phyloP scores from a whole-genome alignment of 805 yeast species.

The Ogataea dorogensis region DNA sequence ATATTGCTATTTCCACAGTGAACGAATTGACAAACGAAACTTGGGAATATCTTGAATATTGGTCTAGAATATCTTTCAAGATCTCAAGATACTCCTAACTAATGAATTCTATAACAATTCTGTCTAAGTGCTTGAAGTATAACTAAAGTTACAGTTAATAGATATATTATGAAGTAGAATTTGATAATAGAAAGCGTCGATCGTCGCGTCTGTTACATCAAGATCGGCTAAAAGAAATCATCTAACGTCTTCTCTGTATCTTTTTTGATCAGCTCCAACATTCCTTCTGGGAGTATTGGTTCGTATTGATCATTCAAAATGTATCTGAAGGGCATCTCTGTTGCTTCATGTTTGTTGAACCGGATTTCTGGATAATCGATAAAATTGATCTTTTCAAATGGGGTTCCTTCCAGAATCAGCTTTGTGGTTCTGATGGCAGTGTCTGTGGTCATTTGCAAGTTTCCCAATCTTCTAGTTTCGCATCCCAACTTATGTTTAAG shows the following conservation, averaged over 20 bases:
- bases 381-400: constrained; percentile 73
- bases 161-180: background rate
- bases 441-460: constrained; percentile 94
- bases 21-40: background rate
- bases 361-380: constrained; percentile 93
- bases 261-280: constrained; percentile 79
- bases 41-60: background rate
- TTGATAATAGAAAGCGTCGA: background rate
- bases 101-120: too few relatives aligned
- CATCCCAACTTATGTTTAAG: constrained; percentile 78
- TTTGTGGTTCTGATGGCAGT: constrained; percentile 95
- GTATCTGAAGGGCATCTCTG: constrained; percentile 97
- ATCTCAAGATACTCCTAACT: too few relatives aligned
- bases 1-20: too few relatives aligned
- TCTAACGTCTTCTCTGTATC: constrained; percentile 85
- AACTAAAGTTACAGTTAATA: too few relatives aligned
- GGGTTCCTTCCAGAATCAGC: constrained; percentile 58
- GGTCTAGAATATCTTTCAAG: too few relatives aligned
- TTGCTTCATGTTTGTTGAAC: constrained; percentile 83
- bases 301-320: constrained; percentile 58
- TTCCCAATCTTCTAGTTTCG: constrained; percentile 83
- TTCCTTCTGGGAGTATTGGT: constrained; percentile 90
- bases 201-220: constrained; percentile 5
- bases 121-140: too few relatives aligned
- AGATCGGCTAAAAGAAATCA: constrained; percentile 49